These are phyloP conservation scores for Xylona heveae DNA, from an alignment of 495 filamentous ascomycete species.

Conservation along the genomic window DNA sequence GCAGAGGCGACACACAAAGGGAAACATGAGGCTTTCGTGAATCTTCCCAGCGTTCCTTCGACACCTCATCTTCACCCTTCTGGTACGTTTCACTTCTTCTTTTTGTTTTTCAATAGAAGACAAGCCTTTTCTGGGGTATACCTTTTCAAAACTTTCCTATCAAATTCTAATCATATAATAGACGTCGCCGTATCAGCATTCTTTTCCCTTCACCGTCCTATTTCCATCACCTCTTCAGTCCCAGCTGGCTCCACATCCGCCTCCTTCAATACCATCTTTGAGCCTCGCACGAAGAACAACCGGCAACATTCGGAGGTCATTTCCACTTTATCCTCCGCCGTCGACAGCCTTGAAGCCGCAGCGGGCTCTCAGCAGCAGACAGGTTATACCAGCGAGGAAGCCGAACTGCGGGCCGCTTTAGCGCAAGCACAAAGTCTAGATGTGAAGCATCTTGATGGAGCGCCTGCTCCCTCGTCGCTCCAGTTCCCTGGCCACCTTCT, in stretches of 20 bases:
- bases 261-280: conserved; percentile 66
- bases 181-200: conserved; percentile 77
- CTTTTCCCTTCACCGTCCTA: conserved; percentile 88
- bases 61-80: conserved; percentile 53
- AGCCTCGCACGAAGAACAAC: conserved; percentile 26
- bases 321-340: conserved; percentile 51
- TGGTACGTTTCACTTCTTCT: conserved; percentile 25
- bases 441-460: conserved; percentile 14
- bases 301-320: conserved; percentile 41
- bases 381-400: conserved; percentile 12
- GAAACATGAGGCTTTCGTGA: conserved; percentile 23
- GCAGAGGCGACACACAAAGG: conserved; percentile 8
- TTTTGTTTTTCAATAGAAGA: conserved; percentile 1
- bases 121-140: background rate
- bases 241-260: conserved; percentile 49
- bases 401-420: conserved; percentile 25
- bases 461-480: conserved; percentile 7
- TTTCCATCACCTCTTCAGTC: conserved; percentile 63
- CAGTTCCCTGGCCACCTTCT: conserved; percentile 16
- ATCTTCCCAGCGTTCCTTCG: conserved; percentile 64
- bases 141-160: conserved; percentile 5
- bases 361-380: conserved; percentile 13
- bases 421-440: conserved; percentile 14
- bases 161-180: conserved; percentile 16
- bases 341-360: conserved; percentile 43